phyloP scores from a whole-genome alignment of 2,329 filamentous ascomycete genomes.

The Aspergillus melleus region DNA sequence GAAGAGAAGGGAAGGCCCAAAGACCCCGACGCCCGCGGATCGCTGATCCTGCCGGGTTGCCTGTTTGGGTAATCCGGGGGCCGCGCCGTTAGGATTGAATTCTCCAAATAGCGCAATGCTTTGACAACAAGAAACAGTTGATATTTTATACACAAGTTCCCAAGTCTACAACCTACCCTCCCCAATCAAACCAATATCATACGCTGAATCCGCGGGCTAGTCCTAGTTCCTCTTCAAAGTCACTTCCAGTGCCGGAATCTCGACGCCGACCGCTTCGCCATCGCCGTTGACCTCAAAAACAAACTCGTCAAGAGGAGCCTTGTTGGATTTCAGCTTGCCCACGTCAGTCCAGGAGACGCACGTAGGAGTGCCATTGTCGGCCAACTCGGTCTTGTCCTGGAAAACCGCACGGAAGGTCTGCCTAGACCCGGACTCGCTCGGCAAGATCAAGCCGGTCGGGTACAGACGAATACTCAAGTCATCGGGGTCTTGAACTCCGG shows the following conservation, averaged over 20 bases:
- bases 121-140: too few species aligned
- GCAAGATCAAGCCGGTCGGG: slow-evolving; percentile 7
- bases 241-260: slow-evolving; percentile 8
- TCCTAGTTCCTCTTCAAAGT: not conserved
- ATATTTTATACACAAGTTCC: too few species aligned
- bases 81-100: too few species aligned
- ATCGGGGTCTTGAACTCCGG: not conserved
- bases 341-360: slow-evolving; percentile 29
- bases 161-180: too few species aligned
- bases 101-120: too few species aligned
- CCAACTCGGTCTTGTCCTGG: slow-evolving; percentile 23
- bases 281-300: slow-evolving; percentile 23
- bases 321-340: slow-evolving; percentile 21
- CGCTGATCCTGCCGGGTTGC: not conserved
- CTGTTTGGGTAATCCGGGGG: not conserved
- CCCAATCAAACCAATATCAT: too few species aligned
- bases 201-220: too few species aligned
- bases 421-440: slow-evolving; percentile 6
- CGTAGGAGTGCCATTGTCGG: slow-evolving; percentile 24
- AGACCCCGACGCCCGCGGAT: not conserved
- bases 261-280: slow-evolving; percentile 21
- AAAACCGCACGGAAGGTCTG: slow-evolving; percentile 20
- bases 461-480: slow-evolving; percentile 7
- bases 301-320: slow-evolving; percentile 25
- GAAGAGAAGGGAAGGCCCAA: too few species aligned